These are phyloP conservation scores for Nelumbo lutea DNA, from an alignment of 164 flowering plant species.

Conservation along the genomic window DNA sequence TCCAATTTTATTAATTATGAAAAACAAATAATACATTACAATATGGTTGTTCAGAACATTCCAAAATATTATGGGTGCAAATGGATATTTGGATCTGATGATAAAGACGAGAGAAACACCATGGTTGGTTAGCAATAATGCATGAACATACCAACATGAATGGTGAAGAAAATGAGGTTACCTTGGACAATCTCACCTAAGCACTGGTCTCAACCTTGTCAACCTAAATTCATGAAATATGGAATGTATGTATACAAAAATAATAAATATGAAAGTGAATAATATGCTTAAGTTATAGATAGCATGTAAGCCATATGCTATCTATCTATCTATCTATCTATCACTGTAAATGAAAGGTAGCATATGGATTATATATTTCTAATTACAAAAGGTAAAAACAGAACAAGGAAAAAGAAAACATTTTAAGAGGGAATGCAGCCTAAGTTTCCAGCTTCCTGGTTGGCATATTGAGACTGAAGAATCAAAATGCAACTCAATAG, in stretches of 20 bases:
- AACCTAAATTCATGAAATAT: background rate
- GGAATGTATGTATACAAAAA: background rate
- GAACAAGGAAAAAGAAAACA: background rate
- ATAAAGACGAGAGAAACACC: background rate
- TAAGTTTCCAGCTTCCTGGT: background rate
- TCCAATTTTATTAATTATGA: too few species aligned
- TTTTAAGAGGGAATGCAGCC: background rate
- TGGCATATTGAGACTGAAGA: background rate
- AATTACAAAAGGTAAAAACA: background rate
- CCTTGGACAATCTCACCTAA: too few species aligned
- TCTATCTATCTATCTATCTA: too few species aligned
- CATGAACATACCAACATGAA: background rate
- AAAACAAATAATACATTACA: too few species aligned
- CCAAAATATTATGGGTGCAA: too few species aligned
- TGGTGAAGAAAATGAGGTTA: too few species aligned
- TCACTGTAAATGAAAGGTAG: background rate
- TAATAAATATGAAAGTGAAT: background rate
- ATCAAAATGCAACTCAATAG: background rate
- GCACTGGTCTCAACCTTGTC: too few species aligned
- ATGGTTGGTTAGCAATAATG: background rate
- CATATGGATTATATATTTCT: too few species aligned
- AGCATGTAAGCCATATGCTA: too few species aligned
- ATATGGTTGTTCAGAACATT: too few species aligned
- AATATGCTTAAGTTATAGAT: background rate
- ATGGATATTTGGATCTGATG: background rate